These are phyloP conservation scores for Furcasterigmium furcatum DNA, from an alignment of 2,329 filamentous ascomycete species.

Conservation along the genomic window DNA sequence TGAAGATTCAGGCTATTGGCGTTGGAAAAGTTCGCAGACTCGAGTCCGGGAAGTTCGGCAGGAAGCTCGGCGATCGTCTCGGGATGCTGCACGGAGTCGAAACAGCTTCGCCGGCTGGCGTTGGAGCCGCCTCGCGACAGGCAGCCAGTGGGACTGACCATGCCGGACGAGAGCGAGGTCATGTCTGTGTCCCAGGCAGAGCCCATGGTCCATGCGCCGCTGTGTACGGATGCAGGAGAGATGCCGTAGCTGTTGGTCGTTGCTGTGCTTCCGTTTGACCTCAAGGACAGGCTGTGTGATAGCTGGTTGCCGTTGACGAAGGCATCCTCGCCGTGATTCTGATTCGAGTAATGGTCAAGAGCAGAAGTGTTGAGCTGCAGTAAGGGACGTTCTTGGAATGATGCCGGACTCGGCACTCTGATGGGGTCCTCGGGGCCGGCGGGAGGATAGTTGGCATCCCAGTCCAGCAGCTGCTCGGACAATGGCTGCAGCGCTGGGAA, in stretches of 20 bases:
- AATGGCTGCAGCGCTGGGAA: background rate
- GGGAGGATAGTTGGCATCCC: background rate
- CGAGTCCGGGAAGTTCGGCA: conserved; percentile 30
- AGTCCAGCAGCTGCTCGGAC: background rate
- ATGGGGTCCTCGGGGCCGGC: conserved; percentile 1
- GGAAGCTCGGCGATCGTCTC: conserved; percentile 37
- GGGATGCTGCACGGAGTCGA: conserved; percentile 15
- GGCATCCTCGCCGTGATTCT: background rate
- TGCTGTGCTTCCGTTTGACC: conserved; percentile 37
- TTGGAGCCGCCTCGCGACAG: conserved; percentile 18
- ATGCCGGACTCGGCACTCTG: conserved; percentile 13
- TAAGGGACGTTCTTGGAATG: conserved; percentile 23
- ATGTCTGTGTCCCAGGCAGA: conserved; percentile 38
- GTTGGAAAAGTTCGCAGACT: too few species aligned
- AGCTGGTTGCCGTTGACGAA: conserved; percentile 31
- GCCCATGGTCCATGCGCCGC: conserved; percentile 33
- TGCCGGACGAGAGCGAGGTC: conserved; percentile 41
- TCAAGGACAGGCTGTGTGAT: conserved; percentile 44
- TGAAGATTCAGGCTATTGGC: too few species aligned
- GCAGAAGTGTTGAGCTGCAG: conserved; percentile 34
- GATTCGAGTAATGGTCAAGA: conserved; percentile 20
- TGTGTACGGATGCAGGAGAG: conserved; percentile 45
- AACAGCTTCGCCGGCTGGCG: conserved; percentile 16
- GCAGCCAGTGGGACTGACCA: conserved; percentile 27
- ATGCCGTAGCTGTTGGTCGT: conserved; percentile 36